Conservation (phyloP, 176 grass and related monocot genomes). For the Ananas comosus region DNA sequence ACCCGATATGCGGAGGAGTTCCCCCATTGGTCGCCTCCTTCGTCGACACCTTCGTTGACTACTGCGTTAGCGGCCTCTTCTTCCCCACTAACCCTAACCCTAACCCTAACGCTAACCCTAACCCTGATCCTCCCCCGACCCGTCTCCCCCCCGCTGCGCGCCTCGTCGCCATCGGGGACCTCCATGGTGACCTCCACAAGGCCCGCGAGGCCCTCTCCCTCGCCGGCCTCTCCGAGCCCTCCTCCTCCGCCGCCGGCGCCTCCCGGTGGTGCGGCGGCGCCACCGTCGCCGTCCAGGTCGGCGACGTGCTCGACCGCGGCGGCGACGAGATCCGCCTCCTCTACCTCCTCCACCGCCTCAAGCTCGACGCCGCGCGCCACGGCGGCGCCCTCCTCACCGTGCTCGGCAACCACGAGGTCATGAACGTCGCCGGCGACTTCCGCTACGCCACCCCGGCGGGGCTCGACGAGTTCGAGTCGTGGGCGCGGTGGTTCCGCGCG, state of each 20-base stretch:
- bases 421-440: conserved; percentile 80
- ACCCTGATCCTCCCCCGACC: conserved; percentile 15
- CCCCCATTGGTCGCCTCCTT: conserved; percentile 66
- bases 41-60: conserved; percentile 76
- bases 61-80: conserved; percentile 62
- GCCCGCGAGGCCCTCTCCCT: conserved; percentile 64
- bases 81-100: conserved; percentile 28
- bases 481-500: conserved; percentile 37
- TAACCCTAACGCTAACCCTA: background rate
- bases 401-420: conserved; percentile 85
- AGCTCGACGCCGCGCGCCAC: conserved; percentile 38
- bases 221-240: conserved; percentile 35
- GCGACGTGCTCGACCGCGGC: conserved; percentile 85
- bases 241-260: background rate
- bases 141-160: conserved; percentile 49
- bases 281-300: conserved; percentile 78
- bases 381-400: conserved; percentile 68
- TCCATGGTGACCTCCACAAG: conserved; percentile 83
- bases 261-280: conserved; percentile 48
- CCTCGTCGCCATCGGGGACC: conserved; percentile 77
- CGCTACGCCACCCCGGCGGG: conserved; percentile 49
- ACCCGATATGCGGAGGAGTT: conserved; percentile 42
- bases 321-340: conserved; percentile 81
- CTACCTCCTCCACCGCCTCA: conserved; percentile 68
- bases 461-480: conserved; percentile 20